Base-by-base conservation (phyloP, 257 asterid species). In the Solanum etuberosum region DNA sequence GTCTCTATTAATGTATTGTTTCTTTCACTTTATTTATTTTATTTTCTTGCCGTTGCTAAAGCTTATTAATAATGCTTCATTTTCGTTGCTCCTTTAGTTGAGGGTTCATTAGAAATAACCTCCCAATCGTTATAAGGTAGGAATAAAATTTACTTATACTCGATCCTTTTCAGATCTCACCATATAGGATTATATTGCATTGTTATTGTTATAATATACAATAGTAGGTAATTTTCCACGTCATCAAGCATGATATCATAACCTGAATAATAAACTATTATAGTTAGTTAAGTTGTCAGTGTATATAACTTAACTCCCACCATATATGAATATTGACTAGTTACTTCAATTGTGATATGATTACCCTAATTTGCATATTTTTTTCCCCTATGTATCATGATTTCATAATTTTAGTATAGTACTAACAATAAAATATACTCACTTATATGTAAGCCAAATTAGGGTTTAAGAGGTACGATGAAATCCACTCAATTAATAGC, bases 141-240 rank as follows among this genome's bases (percentile, higher is more conserved):
- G 16, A n/a, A 2, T 63, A 2, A n/a, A n/a, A n/a, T n/a, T n/a
- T 63, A 0, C 6, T 0, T 23, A 21, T 2, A 21, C 5, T 59
- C 2, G 9, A 59, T 59, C 13, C 10, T 59, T 21, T 1, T 0
- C 29, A 59, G 1, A 63, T 7, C 1, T 48, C 3, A 0, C 7
- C 32, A 63, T 63, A 2, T 63, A 7, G 4, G 25, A 63, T n/a
- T n/a, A 63, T 63, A 23, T 3, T 0, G 4, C 15, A n/a, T n/a
- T n/a, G 4, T 9, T 61, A 61, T 61, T 10, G 15, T n/a, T 61
- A 5, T 61, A 8, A 6, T 21, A 59, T 59, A 59, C 13, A 59
- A 23, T 59, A 21, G 29, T 59, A 59, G 29, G 68, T 59, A 8
- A 59, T 23, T 23, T 59, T 59, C 21, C 67, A 21, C 68, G n/a